phyloP scores from a whole-genome alignment of 1,284 basidiomycete species.

The Chondrostereum purpureum region DNA sequence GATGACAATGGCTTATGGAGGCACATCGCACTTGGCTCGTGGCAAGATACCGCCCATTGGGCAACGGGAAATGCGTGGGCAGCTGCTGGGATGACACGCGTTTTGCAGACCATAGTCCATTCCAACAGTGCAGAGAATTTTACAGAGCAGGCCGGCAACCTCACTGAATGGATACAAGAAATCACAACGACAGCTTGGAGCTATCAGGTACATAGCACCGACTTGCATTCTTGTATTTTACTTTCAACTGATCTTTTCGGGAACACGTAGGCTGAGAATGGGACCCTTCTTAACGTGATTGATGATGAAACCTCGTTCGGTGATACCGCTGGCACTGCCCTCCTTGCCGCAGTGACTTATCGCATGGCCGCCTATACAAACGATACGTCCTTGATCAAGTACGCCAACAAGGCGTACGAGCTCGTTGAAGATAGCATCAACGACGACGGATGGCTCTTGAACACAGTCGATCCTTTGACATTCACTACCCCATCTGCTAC shows the following conservation, averaged over 20 bases:
- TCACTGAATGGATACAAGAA: conserved; percentile 54
- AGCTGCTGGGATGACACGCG: conserved; percentile 59
- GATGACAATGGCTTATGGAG: conserved; percentile 43
- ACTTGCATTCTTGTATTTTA: background rate
- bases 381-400: conserved; percentile 27
- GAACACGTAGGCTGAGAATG: conserved; percentile 29
- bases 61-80: conserved; percentile 65
- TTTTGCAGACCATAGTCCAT: conserved; percentile 49
- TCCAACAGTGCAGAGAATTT: conserved; percentile 35
- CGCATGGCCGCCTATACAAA: conserved; percentile 32
- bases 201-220: conserved; percentile 31
- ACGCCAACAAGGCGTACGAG: conserved; percentile 35
- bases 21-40: conserved; percentile 43
- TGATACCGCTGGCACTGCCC: conserved; percentile 46
- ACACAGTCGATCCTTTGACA: conserved; percentile 58
- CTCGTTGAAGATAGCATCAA: conserved; percentile 33
- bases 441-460: conserved; percentile 44
- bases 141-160: conserved; percentile 35
- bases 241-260: background rate
- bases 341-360: conserved; percentile 48
- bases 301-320: conserved; percentile 40
- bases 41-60: conserved; percentile 46
- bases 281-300: conserved; percentile 48
- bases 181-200: conserved; percentile 46
- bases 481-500: conserved; percentile 37